Percentiles rank a stretch among this genome's conserved stretches.
phyloP scores from a whole-genome alignment of 2,329 filamentous ascomycete species.

The Pseudogymnoascus sp. region DNA sequence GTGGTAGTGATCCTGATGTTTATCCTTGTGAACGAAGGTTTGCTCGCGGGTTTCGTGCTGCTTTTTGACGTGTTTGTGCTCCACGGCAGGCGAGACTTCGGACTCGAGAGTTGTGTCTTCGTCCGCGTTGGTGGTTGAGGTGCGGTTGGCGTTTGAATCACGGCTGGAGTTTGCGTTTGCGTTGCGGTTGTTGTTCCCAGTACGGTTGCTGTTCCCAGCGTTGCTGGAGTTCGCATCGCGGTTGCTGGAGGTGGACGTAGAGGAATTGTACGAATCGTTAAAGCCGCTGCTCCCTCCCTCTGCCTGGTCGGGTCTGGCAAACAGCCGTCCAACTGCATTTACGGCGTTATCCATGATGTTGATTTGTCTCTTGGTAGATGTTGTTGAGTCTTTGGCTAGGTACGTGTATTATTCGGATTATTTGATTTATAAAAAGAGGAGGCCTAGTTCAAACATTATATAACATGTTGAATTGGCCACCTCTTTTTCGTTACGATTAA shows the following conservation, averaged over 20 bases:
- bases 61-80: constrained; percentile 20
- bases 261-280: constrained; percentile 7
- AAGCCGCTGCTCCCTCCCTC: not conserved
- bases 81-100: constrained; percentile 16
- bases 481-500: not conserved
- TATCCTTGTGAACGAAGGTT: not conserved
- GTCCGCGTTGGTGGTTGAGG: not conserved
- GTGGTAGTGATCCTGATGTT: constrained; percentile 2
- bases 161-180: not conserved
- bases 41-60: constrained; percentile 6
- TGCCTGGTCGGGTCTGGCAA: constrained; percentile 11
- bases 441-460: not conserved
- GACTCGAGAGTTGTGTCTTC: constrained; percentile 16
- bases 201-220: not conserved
- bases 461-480: not conserved
- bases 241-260: not conserved
- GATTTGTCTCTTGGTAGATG: not conserved
- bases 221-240: not conserved
- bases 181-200: not conserved
- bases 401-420: not conserved
- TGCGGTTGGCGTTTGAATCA: not conserved
- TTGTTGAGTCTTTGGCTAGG: not conserved
- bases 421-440: not conserved
- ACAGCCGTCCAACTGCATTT: constrained; percentile 17
- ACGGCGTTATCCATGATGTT: constrained; percentile 17